Evolutionary conservation across 2,329 filamentous ascomycete species (phyloP).

Genomic region (Ceratocystiopsis sp.): DNA sequence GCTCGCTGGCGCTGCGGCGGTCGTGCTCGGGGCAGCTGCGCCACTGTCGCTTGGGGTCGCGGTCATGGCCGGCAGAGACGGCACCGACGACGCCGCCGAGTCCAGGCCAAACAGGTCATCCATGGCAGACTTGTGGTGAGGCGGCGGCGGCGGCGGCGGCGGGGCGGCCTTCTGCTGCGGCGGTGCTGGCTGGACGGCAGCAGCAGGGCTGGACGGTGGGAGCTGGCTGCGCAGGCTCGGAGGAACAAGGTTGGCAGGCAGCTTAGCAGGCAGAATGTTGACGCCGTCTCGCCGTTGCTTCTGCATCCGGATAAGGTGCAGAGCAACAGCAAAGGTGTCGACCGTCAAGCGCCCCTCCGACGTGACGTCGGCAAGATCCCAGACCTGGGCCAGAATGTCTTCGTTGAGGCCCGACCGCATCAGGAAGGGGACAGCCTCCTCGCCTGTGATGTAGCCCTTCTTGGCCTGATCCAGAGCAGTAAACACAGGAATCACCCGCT

Average conservation of each 20-base stretch:
- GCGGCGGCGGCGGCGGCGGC: conserved; percentile 18
- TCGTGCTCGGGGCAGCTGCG: conserved; percentile 18
- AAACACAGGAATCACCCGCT: conserved; percentile 76
- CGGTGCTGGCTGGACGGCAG: conserved; percentile 21
- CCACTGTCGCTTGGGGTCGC: conserved; percentile 1
- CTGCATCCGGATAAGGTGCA: conserved; percentile 91
- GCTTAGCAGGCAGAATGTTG: conserved; percentile 49
- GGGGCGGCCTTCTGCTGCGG: neutral
- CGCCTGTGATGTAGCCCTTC: conserved; percentile 74
- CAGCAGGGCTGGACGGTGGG: conserved; percentile 28
- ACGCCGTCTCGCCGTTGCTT: conserved; percentile 49
- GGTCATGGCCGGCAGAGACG: conserved; percentile 17
- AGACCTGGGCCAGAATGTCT: conserved; percentile 81
- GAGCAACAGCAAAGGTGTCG: conserved; percentile 92
- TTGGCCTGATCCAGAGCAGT: conserved; percentile 64
- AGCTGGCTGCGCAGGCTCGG: conserved; percentile 60
- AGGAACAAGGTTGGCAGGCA: conserved; percentile 70
- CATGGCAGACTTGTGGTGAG: conserved; percentile 47
- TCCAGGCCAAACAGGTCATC: conserved; percentile 93
- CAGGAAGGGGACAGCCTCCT: conserved; percentile 88
- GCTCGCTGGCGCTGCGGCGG: conserved; percentile 26
- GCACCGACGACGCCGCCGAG: conserved; percentile 34
- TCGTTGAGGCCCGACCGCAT: conserved; percentile 82
- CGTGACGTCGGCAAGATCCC: conserved; percentile 91
- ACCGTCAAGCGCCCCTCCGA: conserved; percentile 70